These are phyloP conservation scores for Torulaspora franciscae DNA, from an alignment of 805 yeast species.

Conservation along the genomic window DNA sequence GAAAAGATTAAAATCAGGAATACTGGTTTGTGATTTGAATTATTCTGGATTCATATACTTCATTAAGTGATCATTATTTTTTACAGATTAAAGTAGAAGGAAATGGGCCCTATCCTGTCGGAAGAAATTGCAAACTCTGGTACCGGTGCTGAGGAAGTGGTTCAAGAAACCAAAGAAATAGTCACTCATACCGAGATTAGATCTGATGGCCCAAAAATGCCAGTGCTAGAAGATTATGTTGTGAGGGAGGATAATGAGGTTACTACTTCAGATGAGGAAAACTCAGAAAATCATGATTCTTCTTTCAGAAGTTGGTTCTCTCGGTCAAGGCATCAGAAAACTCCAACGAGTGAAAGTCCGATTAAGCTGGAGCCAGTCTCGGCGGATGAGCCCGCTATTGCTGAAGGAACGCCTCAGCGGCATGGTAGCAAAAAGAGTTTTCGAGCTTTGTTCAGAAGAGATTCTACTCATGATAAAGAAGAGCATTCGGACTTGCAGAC, in stretches of 20 bases:
- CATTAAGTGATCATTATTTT: neutral
- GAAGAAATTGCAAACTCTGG: neutral
- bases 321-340: conserved; percentile 9
- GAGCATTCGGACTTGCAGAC: conserved; percentile 1
- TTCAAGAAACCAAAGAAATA: neutral
- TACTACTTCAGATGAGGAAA: conserved; percentile 20
- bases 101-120: neutral
- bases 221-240: conserved; percentile 7
- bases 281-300: conserved; percentile 8
- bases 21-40: neutral
- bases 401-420: conserved; percentile 14
- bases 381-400: conserved; percentile 8
- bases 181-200: neutral
- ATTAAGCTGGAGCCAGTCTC: neutral
- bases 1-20: neutral
- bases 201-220: neutral
- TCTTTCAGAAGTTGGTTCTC: conserved; percentile 15
- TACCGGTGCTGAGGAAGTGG: neutral
- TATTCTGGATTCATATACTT: neutral
- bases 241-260: conserved; percentile 16
- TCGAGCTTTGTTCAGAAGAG: conserved; percentile 18
- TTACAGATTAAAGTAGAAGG: neutral
- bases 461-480: conserved; percentile 4
- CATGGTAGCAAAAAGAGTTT: conserved; percentile 15
- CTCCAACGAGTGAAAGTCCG: conserved; percentile 1